Evolutionary conservation across 139 green algal genomes (phyloP).

Genomic region (Chlorokybus atmophyticus): DNA sequence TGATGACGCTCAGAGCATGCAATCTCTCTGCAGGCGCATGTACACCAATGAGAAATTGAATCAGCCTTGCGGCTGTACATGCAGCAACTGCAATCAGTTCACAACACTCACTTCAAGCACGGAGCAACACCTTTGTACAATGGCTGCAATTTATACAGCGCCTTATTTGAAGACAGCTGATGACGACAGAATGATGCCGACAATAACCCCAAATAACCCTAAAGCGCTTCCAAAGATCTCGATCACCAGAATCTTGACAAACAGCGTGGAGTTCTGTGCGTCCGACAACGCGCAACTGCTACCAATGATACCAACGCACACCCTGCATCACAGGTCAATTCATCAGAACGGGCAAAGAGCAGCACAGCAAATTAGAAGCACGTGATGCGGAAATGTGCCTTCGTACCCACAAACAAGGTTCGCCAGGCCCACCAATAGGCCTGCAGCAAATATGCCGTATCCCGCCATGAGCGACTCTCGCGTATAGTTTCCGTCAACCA

Average conservation of each 20-base stretch:
- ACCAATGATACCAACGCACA: slow-evolving; percentile 96
- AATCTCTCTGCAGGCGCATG: too few species aligned
- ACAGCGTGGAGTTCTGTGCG: slow-evolving; percentile 90
- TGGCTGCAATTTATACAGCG: too few species aligned
- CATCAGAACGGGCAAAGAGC: too few species aligned
- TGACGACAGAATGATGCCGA: slow-evolving; percentile 78
- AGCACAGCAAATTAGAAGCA: slow-evolving; percentile 5
- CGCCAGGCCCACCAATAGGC: slow-evolving; percentile 78
- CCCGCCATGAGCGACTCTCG: slow-evolving; percentile 39
- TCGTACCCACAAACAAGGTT: slow-evolving; percentile 87
- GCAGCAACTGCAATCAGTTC: too few species aligned
- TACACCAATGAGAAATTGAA: too few species aligned
- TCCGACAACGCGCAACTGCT: slow-evolving; percentile 89
- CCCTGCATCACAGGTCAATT: slow-evolving; percentile 20
- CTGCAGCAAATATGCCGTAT: slow-evolving; percentile 88
- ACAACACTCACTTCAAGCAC: too few species aligned
- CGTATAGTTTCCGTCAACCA: slow-evolving; percentile 36
- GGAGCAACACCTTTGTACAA: too few species aligned
- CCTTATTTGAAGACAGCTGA: slow-evolving; percentile 1
- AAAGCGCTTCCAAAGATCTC: slow-evolving; percentile 97
- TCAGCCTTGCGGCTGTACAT: too few species aligned
- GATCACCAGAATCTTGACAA: slow-evolving; percentile 99
- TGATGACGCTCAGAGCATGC: too few species aligned
- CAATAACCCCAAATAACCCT: slow-evolving; percentile 85
- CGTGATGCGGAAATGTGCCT: background rate